Evolutionary conservation across 2,329 filamentous ascomycete species (phyloP).

Genomic region (Botryotinia globosa): DNA sequence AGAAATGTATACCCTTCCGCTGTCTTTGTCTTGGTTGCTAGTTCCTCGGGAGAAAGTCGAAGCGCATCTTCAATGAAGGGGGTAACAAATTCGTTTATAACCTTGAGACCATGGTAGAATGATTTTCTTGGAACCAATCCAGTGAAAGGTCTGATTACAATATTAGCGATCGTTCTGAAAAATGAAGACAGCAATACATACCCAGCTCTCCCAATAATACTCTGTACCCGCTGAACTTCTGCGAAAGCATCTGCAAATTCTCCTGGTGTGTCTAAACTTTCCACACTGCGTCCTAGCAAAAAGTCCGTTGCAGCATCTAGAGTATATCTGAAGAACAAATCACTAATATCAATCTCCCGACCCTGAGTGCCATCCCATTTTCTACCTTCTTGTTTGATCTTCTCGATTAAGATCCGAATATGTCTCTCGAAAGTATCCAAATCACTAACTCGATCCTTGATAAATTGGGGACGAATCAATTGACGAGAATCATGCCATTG

Average conservation of each 20-base stretch:
- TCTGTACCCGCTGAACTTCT: conserved; percentile 73
- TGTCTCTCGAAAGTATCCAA: conserved; percentile 79
- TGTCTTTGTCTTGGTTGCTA: conserved; percentile 69
- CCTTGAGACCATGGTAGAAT: conserved; percentile 62
- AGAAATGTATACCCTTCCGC: conserved; percentile 79
- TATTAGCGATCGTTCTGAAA: conserved; percentile 1
- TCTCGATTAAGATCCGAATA: conserved; percentile 67
- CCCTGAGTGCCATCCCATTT: conserved; percentile 49
- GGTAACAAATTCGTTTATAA: conserved; percentile 74
- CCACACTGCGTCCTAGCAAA: conserved; percentile 73
- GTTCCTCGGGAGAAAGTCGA: conserved; percentile 64
- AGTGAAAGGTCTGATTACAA: conserved; percentile 53
- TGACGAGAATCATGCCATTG: conserved; percentile 79
- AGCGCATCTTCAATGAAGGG: conserved; percentile 75
- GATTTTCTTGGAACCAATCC: conserved; percentile 59
- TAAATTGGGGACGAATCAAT: conserved; percentile 81
- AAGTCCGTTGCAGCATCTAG: conserved; percentile 87
- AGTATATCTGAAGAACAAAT: conserved; percentile 81
- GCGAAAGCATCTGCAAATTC: conserved; percentile 80
- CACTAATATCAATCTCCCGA: conserved; percentile 64
- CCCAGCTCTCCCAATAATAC: conserved; percentile 62
- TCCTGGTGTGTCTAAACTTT: conserved; percentile 53
- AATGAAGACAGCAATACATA: conserved; percentile 37
- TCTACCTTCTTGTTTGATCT: conserved; percentile 59
- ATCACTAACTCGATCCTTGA: conserved; percentile 79